Percentiles rank a stretch among this genome's conserved stretches.
phyloP scores from a whole-genome alignment of 306 rosid species.

The Vigna reflexopilosa region DNA sequence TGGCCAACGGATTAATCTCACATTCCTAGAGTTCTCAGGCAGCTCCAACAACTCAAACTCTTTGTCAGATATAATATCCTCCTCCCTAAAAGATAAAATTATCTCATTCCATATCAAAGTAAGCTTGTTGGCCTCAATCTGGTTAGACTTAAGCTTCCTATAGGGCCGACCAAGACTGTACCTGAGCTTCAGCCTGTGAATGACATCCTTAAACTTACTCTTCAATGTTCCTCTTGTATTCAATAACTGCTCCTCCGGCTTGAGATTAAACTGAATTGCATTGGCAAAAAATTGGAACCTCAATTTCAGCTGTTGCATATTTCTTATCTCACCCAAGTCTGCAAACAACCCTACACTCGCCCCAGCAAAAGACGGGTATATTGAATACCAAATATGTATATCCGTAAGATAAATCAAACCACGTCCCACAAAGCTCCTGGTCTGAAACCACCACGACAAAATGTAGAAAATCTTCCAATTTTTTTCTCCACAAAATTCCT shows the following conservation, averaged over 20 bases:
- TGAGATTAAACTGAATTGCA: slow-evolving; percentile 94
- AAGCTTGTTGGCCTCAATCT: slow-evolving; percentile 89
- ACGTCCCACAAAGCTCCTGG: slow-evolving; percentile 90
- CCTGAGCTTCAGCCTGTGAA: slow-evolving; percentile 89
- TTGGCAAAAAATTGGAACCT: slow-evolving; percentile 98
- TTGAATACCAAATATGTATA: slow-evolving; percentile 91
- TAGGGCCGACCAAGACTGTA: slow-evolving; percentile 94
- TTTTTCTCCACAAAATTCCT: slow-evolving; percentile 82
- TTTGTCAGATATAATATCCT: slow-evolving; percentile 86
- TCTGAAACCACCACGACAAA: slow-evolving; percentile 95
- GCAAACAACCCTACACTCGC: slow-evolving; percentile 81
- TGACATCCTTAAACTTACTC: slow-evolving; percentile 86
- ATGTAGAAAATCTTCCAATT: slow-evolving; percentile 86
- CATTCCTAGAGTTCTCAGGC: slow-evolving; percentile 88
- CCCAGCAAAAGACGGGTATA: slow-evolving; percentile 89
- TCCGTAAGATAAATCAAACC: slow-evolving; percentile 95
- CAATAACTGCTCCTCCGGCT: slow-evolving; percentile 93
- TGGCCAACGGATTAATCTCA: slow-evolving; percentile 95
- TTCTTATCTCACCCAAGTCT: slow-evolving; percentile 96
- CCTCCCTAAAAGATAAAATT: slow-evolving; percentile 86
- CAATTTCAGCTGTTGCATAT: slow-evolving; percentile 81
- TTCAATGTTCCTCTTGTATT: slow-evolving; percentile 77
- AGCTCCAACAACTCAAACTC: slow-evolving; percentile 91
- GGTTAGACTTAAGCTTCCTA: slow-evolving; percentile 86
- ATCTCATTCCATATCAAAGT: slow-evolving; percentile 98